A percentile compares a stretch with the other conserved stretches of the same genome.
Evolutionary conservation across 1,139 yeast species (phyloP).

Genomic region (Petasospora rhodanensis): DNA sequence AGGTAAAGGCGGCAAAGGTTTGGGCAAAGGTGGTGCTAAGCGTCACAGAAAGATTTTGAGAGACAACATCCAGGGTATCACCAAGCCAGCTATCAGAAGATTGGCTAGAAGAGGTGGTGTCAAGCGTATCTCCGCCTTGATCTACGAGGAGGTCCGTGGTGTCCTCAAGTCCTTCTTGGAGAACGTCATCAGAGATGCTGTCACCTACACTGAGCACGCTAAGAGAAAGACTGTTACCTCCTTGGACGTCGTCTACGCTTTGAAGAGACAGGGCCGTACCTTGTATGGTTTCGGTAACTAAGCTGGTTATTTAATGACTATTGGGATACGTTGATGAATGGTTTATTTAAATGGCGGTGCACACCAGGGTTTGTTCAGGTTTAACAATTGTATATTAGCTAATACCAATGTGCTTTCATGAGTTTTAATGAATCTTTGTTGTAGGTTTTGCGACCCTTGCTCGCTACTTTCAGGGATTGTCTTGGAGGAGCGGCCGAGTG

Average conservation of each 20-base stretch:
- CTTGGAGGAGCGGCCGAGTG: no score
- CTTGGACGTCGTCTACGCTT: constrained; percentile 96
- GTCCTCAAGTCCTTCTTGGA: constrained; percentile 95
- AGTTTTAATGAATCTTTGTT: no score
- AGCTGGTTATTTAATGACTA: constrained; percentile 12
- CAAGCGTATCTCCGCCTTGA: constrained; percentile 98
- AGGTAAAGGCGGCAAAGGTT: constrained; percentile 99
- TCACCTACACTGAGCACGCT: constrained; percentile 99
- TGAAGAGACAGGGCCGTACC: constrained; percentile 99
- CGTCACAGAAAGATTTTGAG: constrained; percentile 95
- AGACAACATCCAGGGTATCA: constrained; percentile 99
- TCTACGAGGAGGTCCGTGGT: constrained; percentile 98
- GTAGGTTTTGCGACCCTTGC: no score
- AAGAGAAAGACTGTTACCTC: constrained; percentile 99
- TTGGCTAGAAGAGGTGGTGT: constrained; percentile 99
- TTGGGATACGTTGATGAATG: constrained; percentile 11
- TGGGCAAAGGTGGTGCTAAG: constrained; percentile 99
- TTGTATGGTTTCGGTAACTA: constrained; percentile 99
- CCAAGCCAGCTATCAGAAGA: constrained; percentile 99
- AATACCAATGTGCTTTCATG: constrained; percentile 9
- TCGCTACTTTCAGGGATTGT: no score
- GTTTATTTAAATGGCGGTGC: constrained; percentile 11
- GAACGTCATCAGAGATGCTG: constrained; percentile 97
- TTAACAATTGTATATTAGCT: constrained; percentile 10
- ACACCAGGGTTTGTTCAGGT: constrained; percentile 9